Conservation (phyloP, 345 rosid species). For the Rhodamnia argentea region DNA sequence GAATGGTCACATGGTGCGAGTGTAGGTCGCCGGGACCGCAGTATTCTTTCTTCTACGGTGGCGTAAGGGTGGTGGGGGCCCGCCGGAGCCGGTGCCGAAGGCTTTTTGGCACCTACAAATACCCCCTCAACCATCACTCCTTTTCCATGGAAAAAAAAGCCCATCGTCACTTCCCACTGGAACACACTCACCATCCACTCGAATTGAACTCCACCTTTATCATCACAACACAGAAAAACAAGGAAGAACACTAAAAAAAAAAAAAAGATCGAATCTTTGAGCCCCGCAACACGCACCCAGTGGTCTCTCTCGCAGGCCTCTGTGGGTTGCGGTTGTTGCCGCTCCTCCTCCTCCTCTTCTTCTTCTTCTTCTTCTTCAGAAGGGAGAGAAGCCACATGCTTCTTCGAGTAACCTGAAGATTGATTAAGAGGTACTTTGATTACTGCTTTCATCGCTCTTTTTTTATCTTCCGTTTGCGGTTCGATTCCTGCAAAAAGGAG, state of each 20-base stretch:
- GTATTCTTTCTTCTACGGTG: not conserved
- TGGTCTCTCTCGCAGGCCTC: constrained; percentile 22
- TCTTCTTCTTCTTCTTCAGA: not conserved
- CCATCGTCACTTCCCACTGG: no score
- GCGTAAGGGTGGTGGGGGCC: not conserved
- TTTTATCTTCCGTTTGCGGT: not conserved
- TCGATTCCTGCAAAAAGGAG: not conserved
- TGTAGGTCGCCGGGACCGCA: not conserved
- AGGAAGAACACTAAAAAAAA: not conserved
- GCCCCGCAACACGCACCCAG: constrained; percentile 27
- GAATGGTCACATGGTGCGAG: not conserved
- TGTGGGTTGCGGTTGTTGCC: constrained; percentile 16
- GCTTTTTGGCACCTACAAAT: not conserved
- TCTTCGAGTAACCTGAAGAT: not conserved
- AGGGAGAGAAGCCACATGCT: not conserved
- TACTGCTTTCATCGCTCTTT: not conserved
- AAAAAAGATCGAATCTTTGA: not conserved
- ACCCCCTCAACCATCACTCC: not conserved
- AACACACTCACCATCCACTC: not conserved
- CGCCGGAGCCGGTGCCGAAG: not conserved
- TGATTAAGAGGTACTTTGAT: not conserved
- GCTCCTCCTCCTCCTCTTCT: not conserved
- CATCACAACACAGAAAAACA: not conserved
- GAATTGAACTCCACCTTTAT: not conserved
- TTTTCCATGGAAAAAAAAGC: not conserved